Evolutionary conservation across 352 stramenopile genomes (phyloP).

Genomic region (Halophytophthora polymorphica): DNA sequence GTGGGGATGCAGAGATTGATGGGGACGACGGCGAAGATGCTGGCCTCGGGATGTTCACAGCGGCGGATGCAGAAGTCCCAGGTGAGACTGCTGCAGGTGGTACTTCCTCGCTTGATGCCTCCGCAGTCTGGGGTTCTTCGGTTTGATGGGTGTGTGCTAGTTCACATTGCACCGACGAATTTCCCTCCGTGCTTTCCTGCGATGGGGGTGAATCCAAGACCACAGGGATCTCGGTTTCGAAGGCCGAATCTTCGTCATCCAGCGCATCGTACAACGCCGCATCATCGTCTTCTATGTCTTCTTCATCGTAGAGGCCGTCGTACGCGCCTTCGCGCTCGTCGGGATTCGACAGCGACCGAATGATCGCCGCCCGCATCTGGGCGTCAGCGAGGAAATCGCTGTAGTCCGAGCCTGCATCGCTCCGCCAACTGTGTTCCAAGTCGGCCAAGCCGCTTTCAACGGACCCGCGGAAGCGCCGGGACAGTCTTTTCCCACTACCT

Average conservation of each 20-base stretch:
- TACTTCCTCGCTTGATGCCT: too few species aligned
- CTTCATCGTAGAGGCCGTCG: constrained; percentile 48
- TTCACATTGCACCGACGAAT: not conserved
- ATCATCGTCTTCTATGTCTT: constrained; percentile 41
- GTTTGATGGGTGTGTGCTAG: too few species aligned
- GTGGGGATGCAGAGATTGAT: constrained; percentile 24
- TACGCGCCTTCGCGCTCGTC: constrained; percentile 41
- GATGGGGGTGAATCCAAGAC: not conserved
- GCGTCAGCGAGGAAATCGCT: constrained; percentile 74
- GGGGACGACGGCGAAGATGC: constrained; percentile 10
- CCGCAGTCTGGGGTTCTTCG: too few species aligned
- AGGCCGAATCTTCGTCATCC: constrained; percentile 13
- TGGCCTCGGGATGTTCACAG: constrained; percentile 11
- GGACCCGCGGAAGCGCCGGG: constrained; percentile 28
- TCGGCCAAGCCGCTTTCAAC: constrained; percentile 30
- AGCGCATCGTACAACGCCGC: constrained; percentile 30
- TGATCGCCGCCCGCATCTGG: constrained; percentile 77
- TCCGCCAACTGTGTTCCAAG: constrained; percentile 60
- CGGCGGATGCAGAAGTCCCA: not conserved
- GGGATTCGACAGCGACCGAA: constrained; percentile 62
- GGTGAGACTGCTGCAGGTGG: too few species aligned
- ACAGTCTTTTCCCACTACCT: constrained; percentile 26
- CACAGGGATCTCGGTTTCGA: not conserved
- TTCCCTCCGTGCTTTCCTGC: constrained; percentile 5
- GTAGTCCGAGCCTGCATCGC: constrained; percentile 72